Conservation (phyloP, 2,329 filamentous ascomycete genomes). For the Epicoccum nigrum region DNA sequence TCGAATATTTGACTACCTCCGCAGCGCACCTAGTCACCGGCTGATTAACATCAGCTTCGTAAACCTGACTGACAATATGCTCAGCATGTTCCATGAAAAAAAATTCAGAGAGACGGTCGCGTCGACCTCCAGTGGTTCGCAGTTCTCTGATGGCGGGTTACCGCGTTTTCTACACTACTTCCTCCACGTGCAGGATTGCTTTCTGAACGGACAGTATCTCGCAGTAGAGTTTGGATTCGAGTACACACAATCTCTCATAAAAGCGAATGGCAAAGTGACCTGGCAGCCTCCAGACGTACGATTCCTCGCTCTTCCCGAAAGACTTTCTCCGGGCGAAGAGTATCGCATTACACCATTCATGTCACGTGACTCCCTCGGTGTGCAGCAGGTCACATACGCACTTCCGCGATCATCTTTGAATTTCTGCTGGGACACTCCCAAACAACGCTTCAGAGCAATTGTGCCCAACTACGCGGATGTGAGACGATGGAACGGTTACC, state of each 20-base stretch:
- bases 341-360: slow-evolving; percentile 31
- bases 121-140: slow-evolving; percentile 30
- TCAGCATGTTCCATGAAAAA: slow-evolving; percentile 28
- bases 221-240: slow-evolving; percentile 21
- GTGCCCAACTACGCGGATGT: slow-evolving; percentile 17
- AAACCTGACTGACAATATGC: slow-evolving; percentile 35
- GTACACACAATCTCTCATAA: slow-evolving; percentile 9
- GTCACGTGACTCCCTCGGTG: background rate
- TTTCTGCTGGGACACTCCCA: slow-evolving; percentile 28
- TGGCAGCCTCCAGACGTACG: slow-evolving; percentile 31
- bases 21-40: slow-evolving; percentile 1
- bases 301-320: slow-evolving; percentile 24
- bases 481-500: background rate
- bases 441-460: slow-evolving; percentile 28
- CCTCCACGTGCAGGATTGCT: slow-evolving; percentile 43
- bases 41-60: slow-evolving; percentile 29
- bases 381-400: slow-evolving; percentile 17
- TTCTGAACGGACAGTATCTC: slow-evolving; percentile 25
- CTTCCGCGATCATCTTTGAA: slow-evolving; percentile 11
- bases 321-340: slow-evolving; percentile 18
- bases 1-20: slow-evolving; percentile 22
- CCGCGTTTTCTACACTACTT: slow-evolving; percentile 39
- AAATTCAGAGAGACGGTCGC: background rate
- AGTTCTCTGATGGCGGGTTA: slow-evolving; percentile 30
- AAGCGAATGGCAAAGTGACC: slow-evolving; percentile 24